Evolutionary conservation across 495 filamentous ascomycete genomes (phyloP).

Genomic region (Acidiella bohemica): DNA sequence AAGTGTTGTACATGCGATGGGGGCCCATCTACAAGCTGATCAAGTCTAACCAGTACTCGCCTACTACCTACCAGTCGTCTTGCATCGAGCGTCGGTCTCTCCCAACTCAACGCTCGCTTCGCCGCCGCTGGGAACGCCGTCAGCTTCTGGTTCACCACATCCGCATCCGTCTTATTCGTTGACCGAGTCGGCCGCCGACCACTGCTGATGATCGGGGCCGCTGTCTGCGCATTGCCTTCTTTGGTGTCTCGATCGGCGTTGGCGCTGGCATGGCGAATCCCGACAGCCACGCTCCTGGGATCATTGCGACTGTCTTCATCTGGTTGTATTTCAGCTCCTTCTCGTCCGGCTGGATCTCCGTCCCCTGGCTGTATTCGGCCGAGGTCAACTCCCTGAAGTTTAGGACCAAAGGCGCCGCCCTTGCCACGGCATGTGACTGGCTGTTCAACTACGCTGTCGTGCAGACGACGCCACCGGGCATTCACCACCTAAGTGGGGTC

Average conservation of each 20-base stretch:
- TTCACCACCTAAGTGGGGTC: too few species aligned
- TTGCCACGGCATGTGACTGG: too few species aligned
- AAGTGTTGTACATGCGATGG: too few species aligned
- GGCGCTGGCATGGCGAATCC: conserved; percentile 4
- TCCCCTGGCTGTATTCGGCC: too few species aligned
- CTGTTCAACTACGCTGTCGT: too few species aligned
- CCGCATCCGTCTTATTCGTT: conserved; percentile 11
- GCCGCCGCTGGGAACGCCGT: conserved; percentile 8
- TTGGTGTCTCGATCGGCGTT: conserved; percentile 13
- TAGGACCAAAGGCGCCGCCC: too few species aligned
- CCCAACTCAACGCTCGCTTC: conserved; percentile 9
- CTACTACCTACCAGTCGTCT: conserved; percentile 28
- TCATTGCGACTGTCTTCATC: conserved; percentile 13
- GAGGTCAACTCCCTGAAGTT: too few species aligned
- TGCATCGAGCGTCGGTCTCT: conserved; percentile 38
- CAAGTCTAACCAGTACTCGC: too few species aligned
- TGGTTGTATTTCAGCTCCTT: conserved; percentile 12
- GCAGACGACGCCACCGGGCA: too few species aligned
- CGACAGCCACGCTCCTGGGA: conserved; percentile 5
- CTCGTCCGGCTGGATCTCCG: too few species aligned
- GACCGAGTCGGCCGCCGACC: conserved; percentile 9
- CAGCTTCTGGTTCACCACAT: conserved; percentile 11
- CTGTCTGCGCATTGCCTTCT: conserved; percentile 7
- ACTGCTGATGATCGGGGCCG: conserved; percentile 7
- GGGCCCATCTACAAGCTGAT: too few species aligned